Evolutionary conservation across 148 eudicot genomes (phyloP).

Genomic region (Chenopodium suecicum): DNA sequence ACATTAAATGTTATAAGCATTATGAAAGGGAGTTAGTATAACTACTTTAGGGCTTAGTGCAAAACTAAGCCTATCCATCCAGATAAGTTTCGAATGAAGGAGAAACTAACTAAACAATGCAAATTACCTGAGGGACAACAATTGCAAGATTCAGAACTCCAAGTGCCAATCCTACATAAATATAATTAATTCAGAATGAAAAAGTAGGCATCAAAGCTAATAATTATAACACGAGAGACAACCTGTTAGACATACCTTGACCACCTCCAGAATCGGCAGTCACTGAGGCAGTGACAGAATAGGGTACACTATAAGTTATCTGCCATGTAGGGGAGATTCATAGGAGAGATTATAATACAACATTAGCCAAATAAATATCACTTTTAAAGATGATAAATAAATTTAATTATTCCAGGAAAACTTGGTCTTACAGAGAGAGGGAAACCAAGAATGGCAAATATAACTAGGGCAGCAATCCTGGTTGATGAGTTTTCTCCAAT

Average conservation of each 20-base stretch:
- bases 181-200: constrained; percentile 22
- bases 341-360: neutral
- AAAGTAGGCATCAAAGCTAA: neutral
- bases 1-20: no score
- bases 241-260: constrained; percentile 57
- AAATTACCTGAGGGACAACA: constrained; percentile 87
- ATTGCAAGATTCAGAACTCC: constrained; percentile 97
- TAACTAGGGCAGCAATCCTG: constrained; percentile 74
- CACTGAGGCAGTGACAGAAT: constrained; percentile 86
- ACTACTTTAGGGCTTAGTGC: neutral
- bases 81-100: neutral
- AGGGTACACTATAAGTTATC: constrained; percentile 94
- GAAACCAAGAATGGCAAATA: constrained; percentile 85
- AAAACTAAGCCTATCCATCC: neutral
- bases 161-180: constrained; percentile 81
- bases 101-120: constrained; percentile 1
- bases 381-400: neutral
- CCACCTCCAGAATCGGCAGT: constrained; percentile 99
- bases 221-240: neutral
- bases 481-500: constrained; percentile 60
- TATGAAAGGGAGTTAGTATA: no score
- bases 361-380: neutral
- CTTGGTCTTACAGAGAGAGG: constrained; percentile 80
- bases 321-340: constrained; percentile 29
- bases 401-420: constrained; percentile 2